A percentile compares a stretch with the other conserved stretches of the same genome.
phyloP scores from a whole-genome alignment of 768 basidiomycete species.

The Xerocomus potaroensis region DNA sequence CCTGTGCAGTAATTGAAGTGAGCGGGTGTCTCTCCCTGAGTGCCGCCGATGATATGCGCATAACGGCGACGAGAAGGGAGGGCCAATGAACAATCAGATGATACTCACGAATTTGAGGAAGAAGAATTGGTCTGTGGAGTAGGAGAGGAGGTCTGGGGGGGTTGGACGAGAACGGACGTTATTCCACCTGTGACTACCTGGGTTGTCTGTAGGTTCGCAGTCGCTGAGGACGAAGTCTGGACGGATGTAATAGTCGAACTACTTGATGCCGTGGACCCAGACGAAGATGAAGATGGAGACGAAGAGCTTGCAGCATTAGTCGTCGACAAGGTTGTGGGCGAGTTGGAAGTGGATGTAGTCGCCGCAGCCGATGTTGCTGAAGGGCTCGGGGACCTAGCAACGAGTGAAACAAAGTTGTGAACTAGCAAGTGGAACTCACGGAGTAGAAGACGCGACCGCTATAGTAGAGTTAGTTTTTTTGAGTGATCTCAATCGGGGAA shows the following conservation, averaged over 20 bases:
- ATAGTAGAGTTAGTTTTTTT: neutral
- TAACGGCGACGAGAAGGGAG: neutral
- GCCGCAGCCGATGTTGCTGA: neutral
- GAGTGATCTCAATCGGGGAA: neutral
- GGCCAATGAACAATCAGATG: neutral
- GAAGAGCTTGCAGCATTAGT: neutral
- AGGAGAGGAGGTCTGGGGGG: neutral
- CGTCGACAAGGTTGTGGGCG: slow-evolving; percentile 6
- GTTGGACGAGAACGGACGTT: too few relatives aligned
- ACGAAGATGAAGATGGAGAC: neutral
- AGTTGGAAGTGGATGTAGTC: neutral
- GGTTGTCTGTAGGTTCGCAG: neutral
- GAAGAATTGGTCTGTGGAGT: neutral
- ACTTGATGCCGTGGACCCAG: neutral
- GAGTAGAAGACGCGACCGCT: neutral
- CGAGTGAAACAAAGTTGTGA: neutral
- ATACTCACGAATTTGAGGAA: slow-evolving; percentile 26
- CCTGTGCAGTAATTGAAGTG: slow-evolving; percentile 29
- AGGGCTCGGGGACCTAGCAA: neutral
- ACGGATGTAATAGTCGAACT: neutral
- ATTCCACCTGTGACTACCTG: slow-evolving; percentile 4
- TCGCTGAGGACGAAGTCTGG: slow-evolving; percentile 3
- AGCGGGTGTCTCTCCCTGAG: slow-evolving; percentile 1
- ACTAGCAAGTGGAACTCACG: slow-evolving; percentile 8
- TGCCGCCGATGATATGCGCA: neutral